Base-by-base conservation (phyloP, 768 basidiomycete genomes). In the Lactifluus volemus region DNA sequence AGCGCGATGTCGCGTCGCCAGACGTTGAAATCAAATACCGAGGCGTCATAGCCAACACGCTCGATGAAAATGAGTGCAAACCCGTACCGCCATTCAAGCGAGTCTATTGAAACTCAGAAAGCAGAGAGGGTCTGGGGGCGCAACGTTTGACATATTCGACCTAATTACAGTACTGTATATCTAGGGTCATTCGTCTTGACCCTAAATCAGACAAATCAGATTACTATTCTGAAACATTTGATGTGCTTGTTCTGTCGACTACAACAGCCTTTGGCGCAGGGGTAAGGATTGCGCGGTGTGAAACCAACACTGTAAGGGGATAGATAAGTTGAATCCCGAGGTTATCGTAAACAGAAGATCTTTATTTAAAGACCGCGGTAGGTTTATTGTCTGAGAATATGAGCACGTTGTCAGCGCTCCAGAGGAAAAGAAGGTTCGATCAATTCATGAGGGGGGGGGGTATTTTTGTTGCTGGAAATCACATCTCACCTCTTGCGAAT, bases 1-100 rank as follows among this genome's bases (percentile, higher is more conserved):
- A 94, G 71, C 83, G 76, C 59, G 86, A 97, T 69, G 73, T 79
- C 60, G 73, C 77, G 60, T 83, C 79, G 63, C 92, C 93, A 11
- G 85, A 92, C 59, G 93, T 98, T 63, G 86, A 85, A 48, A 84
- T 99, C 74, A 82, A 82, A 69, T 99, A 98, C 77, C 90, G 97
- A 68, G 70, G 73, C 30, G 97, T 99, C 67, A 95, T 92, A 69
- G 78, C 74, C 67, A 82, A 75, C 52, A 98, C 97, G 48, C 82
- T 98, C 48, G 96, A 99, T 71, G 92, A 96, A 77, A 87, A 84
- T 69, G 96, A 98, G 78, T 96, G 95, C 87, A 96, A 95, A 80
- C 70, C 88, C 44, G 92, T 98, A 38, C 96, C 96, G 65, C 96
- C 96, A 14, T 97, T 97, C 85, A 96, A 96, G 82, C 91, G 93